phyloP scores from a whole-genome alignment of 768 basidiomycete genomes.

The Boletus reticulatus region DNA sequence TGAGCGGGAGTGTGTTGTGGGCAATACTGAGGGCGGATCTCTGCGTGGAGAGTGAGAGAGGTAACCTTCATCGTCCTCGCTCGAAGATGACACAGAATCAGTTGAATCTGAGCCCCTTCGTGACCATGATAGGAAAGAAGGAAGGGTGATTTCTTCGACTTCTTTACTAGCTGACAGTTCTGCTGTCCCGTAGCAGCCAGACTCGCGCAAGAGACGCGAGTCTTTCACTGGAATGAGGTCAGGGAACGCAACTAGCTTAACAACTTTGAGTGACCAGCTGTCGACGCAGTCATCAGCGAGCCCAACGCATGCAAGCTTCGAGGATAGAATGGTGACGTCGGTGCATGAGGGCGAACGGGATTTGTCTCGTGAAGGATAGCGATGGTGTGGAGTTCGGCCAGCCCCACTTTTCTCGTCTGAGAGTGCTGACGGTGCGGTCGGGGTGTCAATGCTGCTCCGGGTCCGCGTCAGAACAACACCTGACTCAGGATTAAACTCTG shows the following conservation, averaged over 20 bases:
- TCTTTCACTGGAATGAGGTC: conserved; percentile 53
- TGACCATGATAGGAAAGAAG: conserved; percentile 22
- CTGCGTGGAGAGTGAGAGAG: conserved; percentile 55
- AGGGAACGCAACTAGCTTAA: conserved; percentile 75
- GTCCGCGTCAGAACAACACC: conserved; percentile 51
- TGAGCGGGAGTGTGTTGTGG: conserved; percentile 40
- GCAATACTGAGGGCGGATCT: conserved; percentile 35
- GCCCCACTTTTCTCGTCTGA: conserved; percentile 1
- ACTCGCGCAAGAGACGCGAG: conserved; percentile 4
- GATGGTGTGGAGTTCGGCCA: conserved; percentile 5
- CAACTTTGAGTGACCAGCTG: conserved; percentile 72
- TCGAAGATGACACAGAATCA: conserved; percentile 26
- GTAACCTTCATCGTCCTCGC: conserved; percentile 50
- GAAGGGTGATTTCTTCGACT: conserved; percentile 12
- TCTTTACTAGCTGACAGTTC: conserved; percentile 5
- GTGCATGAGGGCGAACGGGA: conserved; percentile 55
- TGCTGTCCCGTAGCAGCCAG: conserved; percentile 1
- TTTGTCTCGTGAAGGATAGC: conserved; percentile 32
- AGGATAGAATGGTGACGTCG: conserved; percentile 61
- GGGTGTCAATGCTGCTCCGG: conserved; percentile 38
- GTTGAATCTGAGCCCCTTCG: conserved; percentile 24
- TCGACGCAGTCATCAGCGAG: conserved; percentile 66
- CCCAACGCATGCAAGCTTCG: conserved; percentile 76
- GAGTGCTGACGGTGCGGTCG: conserved; percentile 15
- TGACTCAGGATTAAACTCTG: conserved; percentile 32